Conservation (phyloP, 2,329 filamentous ascomycete species). For the Beauveria australis region DNA sequence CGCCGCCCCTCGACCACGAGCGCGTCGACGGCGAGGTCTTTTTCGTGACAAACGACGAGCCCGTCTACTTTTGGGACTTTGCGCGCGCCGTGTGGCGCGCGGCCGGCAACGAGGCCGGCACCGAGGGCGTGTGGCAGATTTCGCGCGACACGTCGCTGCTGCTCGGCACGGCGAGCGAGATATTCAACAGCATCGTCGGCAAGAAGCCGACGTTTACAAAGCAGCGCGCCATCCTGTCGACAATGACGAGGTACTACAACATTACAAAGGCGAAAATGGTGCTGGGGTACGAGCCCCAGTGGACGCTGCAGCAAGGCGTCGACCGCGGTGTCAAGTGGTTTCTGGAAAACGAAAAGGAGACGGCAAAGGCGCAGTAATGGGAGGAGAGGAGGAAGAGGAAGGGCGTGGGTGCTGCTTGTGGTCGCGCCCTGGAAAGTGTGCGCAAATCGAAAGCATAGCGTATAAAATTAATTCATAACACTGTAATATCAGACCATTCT, state of each 20-base stretch:
- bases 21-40: slow-evolving; percentile 78
- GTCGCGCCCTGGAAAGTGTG: background rate
- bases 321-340: slow-evolving; percentile 46
- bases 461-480: background rate
- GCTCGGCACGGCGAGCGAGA: slow-evolving; percentile 46
- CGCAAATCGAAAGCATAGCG: background rate
- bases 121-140: slow-evolving; percentile 47
- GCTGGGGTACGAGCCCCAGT: slow-evolving; percentile 61
- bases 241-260: slow-evolving; percentile 71
- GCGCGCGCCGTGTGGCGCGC: slow-evolving; percentile 67
- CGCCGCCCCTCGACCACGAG: slow-evolving; percentile 62
- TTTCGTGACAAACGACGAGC: slow-evolving; percentile 82
- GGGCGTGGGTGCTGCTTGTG: background rate
- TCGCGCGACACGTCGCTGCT: slow-evolving; percentile 41
- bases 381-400: too few relatives aligned
- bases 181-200: slow-evolving; percentile 38
- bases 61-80: slow-evolving; percentile 88
- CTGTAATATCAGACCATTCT: background rate
- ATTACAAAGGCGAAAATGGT: slow-evolving; percentile 66
- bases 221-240: slow-evolving; percentile 56
- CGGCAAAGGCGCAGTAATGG: background rate
- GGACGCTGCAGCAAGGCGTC: slow-evolving; percentile 57
- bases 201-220: slow-evolving; percentile 50
- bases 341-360: slow-evolving; percentile 38
- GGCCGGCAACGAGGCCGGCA: slow-evolving; percentile 44